Percentiles rank a stretch among this genome's conserved stretches.
Conservation (phyloP, 768 basidiomycete species). For the Psilocybe cubensis region DNA sequence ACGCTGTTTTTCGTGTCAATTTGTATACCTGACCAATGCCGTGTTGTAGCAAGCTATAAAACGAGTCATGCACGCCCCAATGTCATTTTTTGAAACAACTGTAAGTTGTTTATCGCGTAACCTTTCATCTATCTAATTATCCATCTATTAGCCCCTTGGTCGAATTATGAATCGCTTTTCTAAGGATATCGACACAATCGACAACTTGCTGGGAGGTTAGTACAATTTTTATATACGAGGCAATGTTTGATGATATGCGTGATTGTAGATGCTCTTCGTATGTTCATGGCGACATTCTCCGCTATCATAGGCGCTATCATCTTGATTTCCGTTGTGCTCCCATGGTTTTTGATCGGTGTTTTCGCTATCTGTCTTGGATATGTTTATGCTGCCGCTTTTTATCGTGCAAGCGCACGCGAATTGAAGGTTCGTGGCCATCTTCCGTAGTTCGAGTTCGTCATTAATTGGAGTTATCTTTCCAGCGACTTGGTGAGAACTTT, state of each 20-base stretch:
- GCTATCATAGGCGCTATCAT: conserved; percentile 77
- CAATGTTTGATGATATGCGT: neutral
- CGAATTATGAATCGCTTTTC: conserved; percentile 92
- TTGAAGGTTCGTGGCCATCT: conserved; percentile 60
- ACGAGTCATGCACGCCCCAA: conserved; percentile 82
- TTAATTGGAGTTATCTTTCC: conserved; percentile 6
- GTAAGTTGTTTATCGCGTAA: conserved; percentile 32
- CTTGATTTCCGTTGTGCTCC: conserved; percentile 74
- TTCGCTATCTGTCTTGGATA: conserved; percentile 63
- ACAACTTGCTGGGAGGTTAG: conserved; percentile 67
- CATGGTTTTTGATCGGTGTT: conserved; percentile 86
- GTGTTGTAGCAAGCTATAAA: conserved; percentile 54
- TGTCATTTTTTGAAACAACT: conserved; percentile 90
- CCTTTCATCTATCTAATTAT: conserved; percentile 14
- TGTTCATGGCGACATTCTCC: conserved; percentile 66
- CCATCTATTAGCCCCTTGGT: conserved; percentile 65
- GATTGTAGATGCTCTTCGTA: conserved; percentile 67
- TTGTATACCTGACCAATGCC: neutral
- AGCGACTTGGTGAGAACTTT: conserved; percentile 56
- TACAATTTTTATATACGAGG: neutral
- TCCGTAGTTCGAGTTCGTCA: neutral
- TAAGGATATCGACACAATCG: conserved; percentile 84
- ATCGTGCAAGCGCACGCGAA: conserved; percentile 85
- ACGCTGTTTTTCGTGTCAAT: conserved; percentile 13
- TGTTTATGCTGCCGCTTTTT: conserved; percentile 76